These are phyloP conservation scores for Epichloe sp. DNA, from an alignment of 2,329 filamentous ascomycete species.

Conservation along the genomic window DNA sequence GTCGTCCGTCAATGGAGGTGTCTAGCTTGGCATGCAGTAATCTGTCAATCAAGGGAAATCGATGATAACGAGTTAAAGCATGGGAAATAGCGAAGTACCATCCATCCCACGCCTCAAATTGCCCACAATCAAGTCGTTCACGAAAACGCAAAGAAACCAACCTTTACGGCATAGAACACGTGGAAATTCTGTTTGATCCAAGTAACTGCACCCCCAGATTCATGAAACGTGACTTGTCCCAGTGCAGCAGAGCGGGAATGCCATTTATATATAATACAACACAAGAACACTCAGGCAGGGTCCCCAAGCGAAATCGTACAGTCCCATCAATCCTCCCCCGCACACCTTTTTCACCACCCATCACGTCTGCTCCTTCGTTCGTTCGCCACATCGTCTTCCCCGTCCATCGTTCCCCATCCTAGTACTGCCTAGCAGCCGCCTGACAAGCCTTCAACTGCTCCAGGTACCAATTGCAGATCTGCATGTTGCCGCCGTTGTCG, in stretches of 20 bases:
- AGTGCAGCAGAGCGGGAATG: constrained; percentile 14
- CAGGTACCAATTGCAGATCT: constrained; percentile 95
- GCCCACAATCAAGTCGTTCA: too few relatives aligned
- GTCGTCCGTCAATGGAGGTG: not conserved
- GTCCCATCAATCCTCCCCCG: not conserved
- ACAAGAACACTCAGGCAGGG: not conserved
- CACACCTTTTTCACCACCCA: not conserved
- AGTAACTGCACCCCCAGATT: not conserved
- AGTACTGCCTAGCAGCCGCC: constrained; percentile 61
- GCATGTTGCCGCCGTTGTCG: constrained; percentile 84
- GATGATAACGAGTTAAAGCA: too few relatives aligned
- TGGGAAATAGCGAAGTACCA: too few relatives aligned
- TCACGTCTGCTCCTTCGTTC: not conserved
- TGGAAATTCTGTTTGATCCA: not conserved
- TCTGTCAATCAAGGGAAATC: not conserved
- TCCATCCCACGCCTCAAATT: too few relatives aligned
- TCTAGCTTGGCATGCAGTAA: not conserved
- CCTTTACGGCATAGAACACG: too few relatives aligned
- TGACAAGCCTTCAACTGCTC: constrained; percentile 93
- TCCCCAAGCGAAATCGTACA: too few relatives aligned
- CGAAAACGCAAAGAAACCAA: too few relatives aligned
- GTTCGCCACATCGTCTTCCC: not conserved
- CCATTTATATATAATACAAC: constrained; percentile 14
- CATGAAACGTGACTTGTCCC: constrained; percentile 1
- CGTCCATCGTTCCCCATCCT: constrained; percentile 16